Percentiles rank a stretch among this genome's conserved stretches.
Conservation (phyloP, 495 filamentous ascomycete genomes). For the Glarea lozoyensis region DNA sequence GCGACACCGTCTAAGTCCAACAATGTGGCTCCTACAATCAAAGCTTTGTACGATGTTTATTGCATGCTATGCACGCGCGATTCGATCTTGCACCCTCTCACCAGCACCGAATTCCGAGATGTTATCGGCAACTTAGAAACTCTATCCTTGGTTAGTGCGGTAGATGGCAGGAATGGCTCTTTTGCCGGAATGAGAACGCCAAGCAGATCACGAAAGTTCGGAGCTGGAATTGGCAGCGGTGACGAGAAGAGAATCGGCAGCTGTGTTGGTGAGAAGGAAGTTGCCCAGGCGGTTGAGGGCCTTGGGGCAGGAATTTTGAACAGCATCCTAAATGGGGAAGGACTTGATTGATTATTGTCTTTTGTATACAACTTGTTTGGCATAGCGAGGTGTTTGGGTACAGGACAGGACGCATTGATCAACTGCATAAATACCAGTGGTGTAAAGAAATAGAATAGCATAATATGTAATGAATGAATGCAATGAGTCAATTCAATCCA, state of each 20-base stretch:
- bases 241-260: slow-evolving; percentile 68
- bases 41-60: slow-evolving; percentile 72
- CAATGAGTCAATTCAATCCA: no score
- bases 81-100: slow-evolving; percentile 75
- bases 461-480: no score
- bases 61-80: slow-evolving; percentile 71
- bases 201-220: slow-evolving; percentile 39
- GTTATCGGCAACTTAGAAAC: slow-evolving; percentile 86
- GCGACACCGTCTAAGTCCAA: slow-evolving; percentile 50
- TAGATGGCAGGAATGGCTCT: slow-evolving; percentile 61
- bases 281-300: slow-evolving; percentile 61
- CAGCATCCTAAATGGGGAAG: slow-evolving; percentile 39
- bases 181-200: slow-evolving; percentile 49
- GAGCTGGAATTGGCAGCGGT: slow-evolving; percentile 23
- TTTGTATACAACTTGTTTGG: slow-evolving; percentile 5
- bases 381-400: slow-evolving; percentile 20
- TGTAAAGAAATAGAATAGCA: not conserved
- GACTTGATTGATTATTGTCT: slow-evolving; percentile 12
- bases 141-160: slow-evolving; percentile 67
- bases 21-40: slow-evolving; percentile 58
- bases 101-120: slow-evolving; percentile 84
- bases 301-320: slow-evolving; percentile 48
- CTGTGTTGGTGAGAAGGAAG: slow-evolving; percentile 69
- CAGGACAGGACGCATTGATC: no score
- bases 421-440: not conserved